Base-by-base conservation (phyloP, 768 basidiomycete genomes). In the Hygrophorus pudorinus region DNA sequence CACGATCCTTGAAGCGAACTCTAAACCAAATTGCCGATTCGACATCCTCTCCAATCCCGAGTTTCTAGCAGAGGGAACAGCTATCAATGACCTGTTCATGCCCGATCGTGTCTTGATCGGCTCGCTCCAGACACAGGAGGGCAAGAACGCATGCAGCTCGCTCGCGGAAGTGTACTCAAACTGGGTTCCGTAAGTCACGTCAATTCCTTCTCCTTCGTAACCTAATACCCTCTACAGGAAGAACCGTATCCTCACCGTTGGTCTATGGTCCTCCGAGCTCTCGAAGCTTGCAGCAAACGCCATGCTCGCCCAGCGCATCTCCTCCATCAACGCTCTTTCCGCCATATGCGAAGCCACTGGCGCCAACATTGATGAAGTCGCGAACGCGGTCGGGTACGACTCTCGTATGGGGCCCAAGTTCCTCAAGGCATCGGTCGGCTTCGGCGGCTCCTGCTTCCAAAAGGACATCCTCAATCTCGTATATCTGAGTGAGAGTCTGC, bases 11-110 rank as follows among this genome's bases (percentile, higher is more conserved):
- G 93, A 98, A 65, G 92, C 94, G 53, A 99, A 99, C 73, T 94
- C 94, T 31, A 89, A 81, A 59, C 80, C 85, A 46, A 81, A 82
- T 54, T 83, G 84, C 65, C 79, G 78, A 48, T 99, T 99, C 58
- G 92, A 98, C 59, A 98, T 99, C 60, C 83, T 99, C 52, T 98
- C 96, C 58, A 99, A 99, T 71, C 96, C 96, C 46, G 96, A 99
- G 62, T 99, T 99, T 73, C 75, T 99, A 38, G 96, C 96, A 5
- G 96, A 99, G 66, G 96, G 96, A 51, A 97, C 96, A 29, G 96
- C 96, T 44, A 93, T 99, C 58, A 54, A 46, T 38, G 96, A 99
- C 63, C 79, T 99, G 21, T 78, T 88, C 62, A 63, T 58, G 13
- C 96, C 96, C 13, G 96, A 99, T 66, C 85, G 96, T 49, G 94